These are phyloP conservation scores for Coleophoma eucalyptorum DNA, from an alignment of 2,329 filamentous ascomycete genomes.

Conservation along the genomic window DNA sequence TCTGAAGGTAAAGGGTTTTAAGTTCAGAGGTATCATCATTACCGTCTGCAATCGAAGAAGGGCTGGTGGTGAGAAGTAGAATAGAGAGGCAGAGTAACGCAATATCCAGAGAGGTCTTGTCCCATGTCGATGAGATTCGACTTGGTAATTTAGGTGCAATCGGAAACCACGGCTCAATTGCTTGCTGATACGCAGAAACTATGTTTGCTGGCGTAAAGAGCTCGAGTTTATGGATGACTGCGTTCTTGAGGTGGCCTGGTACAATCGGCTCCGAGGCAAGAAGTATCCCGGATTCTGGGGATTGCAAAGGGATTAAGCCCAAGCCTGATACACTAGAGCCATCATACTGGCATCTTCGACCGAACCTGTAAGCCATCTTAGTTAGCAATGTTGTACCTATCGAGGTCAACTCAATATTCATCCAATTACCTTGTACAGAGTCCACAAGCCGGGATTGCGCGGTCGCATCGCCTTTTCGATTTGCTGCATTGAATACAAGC, in stretches of 20 bases:
- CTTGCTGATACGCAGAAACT: conserved; percentile 6
- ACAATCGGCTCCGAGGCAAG: conserved; percentile 3
- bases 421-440: conserved; percentile 17
- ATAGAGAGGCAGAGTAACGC: conserved; percentile 12
- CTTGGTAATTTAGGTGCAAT: conserved; percentile 8
- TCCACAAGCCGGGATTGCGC: conserved; percentile 11
- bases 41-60: conserved; percentile 3
- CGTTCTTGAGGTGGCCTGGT: conserved; percentile 7
- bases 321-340: conserved; percentile 4
- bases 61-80: conserved; percentile 9
- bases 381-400: conserved; percentile 6
- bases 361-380: conserved; percentile 9
- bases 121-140: conserved; percentile 12
- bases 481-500: conserved; percentile 15
- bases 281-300: conserved; percentile 4
- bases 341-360: conserved; percentile 11
- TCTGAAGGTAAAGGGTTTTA: conserved; percentile 12
- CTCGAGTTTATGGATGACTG: conserved; percentile 10
- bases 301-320: conserved; percentile 8
- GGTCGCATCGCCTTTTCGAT: conserved; percentile 16
- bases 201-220: conserved; percentile 6
- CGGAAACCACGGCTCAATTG: conserved; percentile 14
- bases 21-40: conserved; percentile 7
- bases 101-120: conserved; percentile 9
- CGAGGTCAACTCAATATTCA: too few relatives aligned